phyloP scores from a whole-genome alignment of 2,329 filamentous ascomycete species.

The Thermothelomyces thermophilus region DNA sequence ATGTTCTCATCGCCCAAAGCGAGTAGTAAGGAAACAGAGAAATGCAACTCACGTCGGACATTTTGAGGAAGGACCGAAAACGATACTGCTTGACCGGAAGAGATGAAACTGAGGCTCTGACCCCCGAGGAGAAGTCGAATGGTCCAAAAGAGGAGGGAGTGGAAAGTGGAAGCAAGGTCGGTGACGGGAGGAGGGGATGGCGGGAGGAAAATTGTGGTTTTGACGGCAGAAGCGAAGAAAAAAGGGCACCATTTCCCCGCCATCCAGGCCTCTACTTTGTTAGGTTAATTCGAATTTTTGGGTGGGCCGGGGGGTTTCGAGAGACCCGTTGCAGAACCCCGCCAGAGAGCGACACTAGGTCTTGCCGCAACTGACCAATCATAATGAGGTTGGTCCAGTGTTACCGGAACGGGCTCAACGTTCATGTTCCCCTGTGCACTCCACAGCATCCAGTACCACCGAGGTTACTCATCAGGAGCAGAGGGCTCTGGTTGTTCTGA shows the following conservation, averaged over 20 bases:
- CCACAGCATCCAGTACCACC: too few relatives aligned
- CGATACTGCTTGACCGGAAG: conserved; percentile 25
- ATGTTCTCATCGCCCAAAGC: conserved; percentile 28
- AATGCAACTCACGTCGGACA: conserved; percentile 35
- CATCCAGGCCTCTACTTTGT: conserved; percentile 21
- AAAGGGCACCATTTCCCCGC: conserved; percentile 23
- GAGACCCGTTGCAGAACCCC: background rate
- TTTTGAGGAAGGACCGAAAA: conserved; percentile 43
- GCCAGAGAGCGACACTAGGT: too few relatives aligned
- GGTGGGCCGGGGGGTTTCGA: conserved; percentile 5
- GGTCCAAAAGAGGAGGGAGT: conserved; percentile 17
- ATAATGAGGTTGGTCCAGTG: background rate
- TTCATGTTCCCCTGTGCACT: too few relatives aligned
- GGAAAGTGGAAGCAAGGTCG: conserved; percentile 18
- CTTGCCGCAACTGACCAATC: background rate
- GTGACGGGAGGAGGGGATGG: conserved; percentile 25
- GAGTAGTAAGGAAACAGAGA: conserved; percentile 20
- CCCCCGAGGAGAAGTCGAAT: conserved; percentile 24
- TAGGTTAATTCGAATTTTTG: conserved; percentile 15
- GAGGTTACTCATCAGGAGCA: too few relatives aligned
- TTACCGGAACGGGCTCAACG: too few relatives aligned
- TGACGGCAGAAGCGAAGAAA: conserved; percentile 25
- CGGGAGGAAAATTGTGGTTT: conserved; percentile 27
- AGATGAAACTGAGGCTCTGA: conserved; percentile 30
- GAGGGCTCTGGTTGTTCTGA: too few relatives aligned